These are phyloP conservation scores for Pseudogymnoascus sp. DNA, from an alignment of 2,329 filamentous ascomycete genomes.

Conservation along the genomic window DNA sequence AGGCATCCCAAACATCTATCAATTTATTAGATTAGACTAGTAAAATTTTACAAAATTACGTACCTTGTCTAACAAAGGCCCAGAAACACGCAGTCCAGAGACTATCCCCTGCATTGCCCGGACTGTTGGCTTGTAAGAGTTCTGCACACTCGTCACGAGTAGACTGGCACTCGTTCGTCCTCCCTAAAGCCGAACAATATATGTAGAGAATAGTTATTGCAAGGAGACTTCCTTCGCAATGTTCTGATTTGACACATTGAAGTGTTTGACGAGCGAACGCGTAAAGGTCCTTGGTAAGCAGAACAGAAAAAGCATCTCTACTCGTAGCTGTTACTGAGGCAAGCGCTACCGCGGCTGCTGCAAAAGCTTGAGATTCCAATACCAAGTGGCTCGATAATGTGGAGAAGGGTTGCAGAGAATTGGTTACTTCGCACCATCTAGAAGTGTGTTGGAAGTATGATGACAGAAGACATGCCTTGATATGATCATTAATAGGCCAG, in stretches of 20 bases:
- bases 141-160: neutral
- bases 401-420: neutral
- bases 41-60: neutral
- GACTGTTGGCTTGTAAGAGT: neutral
- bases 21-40: neutral
- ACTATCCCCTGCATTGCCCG: neutral
- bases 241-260: neutral
- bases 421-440: neutral
- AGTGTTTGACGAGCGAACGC: neutral
- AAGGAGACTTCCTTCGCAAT: neutral
- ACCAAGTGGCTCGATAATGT: neutral
- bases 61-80: constrained; percentile 12
- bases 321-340: neutral
- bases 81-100: constrained; percentile 7
- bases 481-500: neutral
- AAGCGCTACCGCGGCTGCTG: neutral
- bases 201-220: neutral
- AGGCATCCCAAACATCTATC: constrained; percentile 9
- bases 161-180: neutral
- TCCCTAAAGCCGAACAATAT: neutral
- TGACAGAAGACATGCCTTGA: neutral
- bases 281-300: neutral
- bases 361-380: neutral
- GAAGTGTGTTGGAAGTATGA: neutral
- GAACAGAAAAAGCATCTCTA: neutral